Conservation (phyloP, 129 eudicot species). For the Dittrichia graveolens region DNA sequence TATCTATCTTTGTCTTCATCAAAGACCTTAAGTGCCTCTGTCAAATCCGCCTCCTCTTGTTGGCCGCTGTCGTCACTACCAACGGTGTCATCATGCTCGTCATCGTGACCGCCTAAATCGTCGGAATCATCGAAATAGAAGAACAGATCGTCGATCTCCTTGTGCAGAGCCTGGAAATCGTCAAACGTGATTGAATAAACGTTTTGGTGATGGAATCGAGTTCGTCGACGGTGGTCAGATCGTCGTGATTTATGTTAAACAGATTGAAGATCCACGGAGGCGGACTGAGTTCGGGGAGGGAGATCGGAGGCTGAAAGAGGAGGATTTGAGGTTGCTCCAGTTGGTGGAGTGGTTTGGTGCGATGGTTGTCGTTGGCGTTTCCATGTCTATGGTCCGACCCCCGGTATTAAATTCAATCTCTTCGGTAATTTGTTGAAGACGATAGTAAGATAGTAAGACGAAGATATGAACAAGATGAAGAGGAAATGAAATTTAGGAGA, state of each 20-base stretch:
- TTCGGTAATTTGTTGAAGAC: slow-evolving; percentile 21
- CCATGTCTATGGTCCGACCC: slow-evolving; percentile 21
- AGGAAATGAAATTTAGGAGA: too few relatives aligned
- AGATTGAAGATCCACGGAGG: slow-evolving; percentile 76
- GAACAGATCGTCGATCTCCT: slow-evolving; percentile 53
- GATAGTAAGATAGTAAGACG: too few relatives aligned
- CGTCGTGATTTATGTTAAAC: slow-evolving; percentile 69
- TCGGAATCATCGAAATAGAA: slow-evolving; percentile 37
- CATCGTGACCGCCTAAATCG: slow-evolving; percentile 2
- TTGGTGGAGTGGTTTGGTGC: background rate
- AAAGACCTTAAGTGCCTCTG: slow-evolving; percentile 84
- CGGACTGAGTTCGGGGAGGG: slow-evolving; percentile 81
- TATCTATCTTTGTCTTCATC: slow-evolving; percentile 81
- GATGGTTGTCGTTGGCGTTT: slow-evolving; percentile 21
- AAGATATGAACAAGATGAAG: too few relatives aligned
- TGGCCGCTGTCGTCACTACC: background rate
- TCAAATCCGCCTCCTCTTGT: slow-evolving; percentile 62
- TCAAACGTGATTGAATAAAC: slow-evolving; percentile 52
- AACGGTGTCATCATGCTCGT: background rate
- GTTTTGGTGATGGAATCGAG: slow-evolving; percentile 54
- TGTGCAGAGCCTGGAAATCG: too few relatives aligned
- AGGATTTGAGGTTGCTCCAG: slow-evolving; percentile 21
- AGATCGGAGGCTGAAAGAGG: slow-evolving; percentile 58
- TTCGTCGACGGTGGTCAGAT: slow-evolving; percentile 64
- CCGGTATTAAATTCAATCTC: background rate